Base-by-base conservation (phyloP, 495 filamentous ascomycete species). In the Rhizodiscina lignyota region DNA sequence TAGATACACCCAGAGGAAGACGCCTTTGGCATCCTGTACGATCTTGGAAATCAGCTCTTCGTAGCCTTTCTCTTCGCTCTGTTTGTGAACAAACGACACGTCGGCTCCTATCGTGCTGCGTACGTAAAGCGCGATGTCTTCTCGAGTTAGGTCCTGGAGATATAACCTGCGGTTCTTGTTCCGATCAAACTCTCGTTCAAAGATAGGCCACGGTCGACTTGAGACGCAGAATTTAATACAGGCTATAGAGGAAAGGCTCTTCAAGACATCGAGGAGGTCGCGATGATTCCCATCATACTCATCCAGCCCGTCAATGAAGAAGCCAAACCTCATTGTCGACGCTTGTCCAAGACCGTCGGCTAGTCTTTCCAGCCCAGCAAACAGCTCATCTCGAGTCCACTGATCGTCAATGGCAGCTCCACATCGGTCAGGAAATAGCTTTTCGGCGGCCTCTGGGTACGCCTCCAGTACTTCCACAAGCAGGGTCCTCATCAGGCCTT, bases 221-320 rank as follows among this genome's bases (percentile, higher is more conserved):
- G 66, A 63, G 2, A 66, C 38, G 37, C 67, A 72, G 4, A 61
- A 10, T 35, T 68, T 70, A 34, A 68, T 39, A 11, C 31, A 38
- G 4, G 16, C 18, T 5, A 39, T n/a, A 10, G 18, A n/a, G n/a
- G 44, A 4, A 10, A 58, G 22, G 0, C 48, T 13, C 1, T 51
- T 30, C 11, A 56, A 31, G 4, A 59, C 32, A 5, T 52, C 43
- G 12, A n/a, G 17, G 35, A 51, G 38, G 15, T 56, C 35, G 3
- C 48, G 58, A 2, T 54, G 35, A 38, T 46, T 61, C n/a, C n/a
- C n/a, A n/a, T n/a, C n/a, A n/a, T n/a, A n/a, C 34, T 68, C 63
- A 33, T 66, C 64, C 0, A 67, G 43, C 1, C 61, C 63, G 38
- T 68, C 67, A 22, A 70, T 56, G 29, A 67, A 61, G 30, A 68